Evolutionary conservation across 805 yeast species (phyloP).

Genomic region (Zygosaccharomyces kombuchaensis): DNA sequence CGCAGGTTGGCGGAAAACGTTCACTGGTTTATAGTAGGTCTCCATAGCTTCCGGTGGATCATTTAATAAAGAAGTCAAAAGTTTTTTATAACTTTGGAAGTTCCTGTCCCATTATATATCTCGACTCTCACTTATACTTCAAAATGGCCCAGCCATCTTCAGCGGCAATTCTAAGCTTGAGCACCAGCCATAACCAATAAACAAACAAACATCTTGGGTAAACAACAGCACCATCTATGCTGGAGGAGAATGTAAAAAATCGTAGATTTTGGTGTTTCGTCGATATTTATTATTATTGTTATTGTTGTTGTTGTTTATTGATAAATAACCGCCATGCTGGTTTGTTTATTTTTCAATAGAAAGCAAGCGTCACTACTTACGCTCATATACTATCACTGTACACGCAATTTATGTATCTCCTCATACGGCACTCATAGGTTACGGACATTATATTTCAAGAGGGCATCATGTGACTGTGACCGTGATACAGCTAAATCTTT

Average conservation of each 20-base stretch:
- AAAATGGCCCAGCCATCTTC: background rate
- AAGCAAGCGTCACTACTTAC: background rate
- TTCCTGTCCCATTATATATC: background rate
- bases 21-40: slow-evolving; percentile 24
- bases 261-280: background rate
- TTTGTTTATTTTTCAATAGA: background rate
- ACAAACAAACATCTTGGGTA: background rate
- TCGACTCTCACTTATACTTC: background rate
- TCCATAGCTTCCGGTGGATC: slow-evolving; percentile 6
- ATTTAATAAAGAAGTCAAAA: background rate
- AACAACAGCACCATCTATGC: background rate
- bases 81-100: background rate
- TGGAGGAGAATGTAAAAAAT: background rate
- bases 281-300: background rate
- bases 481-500: too few species aligned
- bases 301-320: background rate
- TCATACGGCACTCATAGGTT: too few species aligned
- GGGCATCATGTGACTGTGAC: too few species aligned
- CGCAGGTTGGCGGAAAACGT: slow-evolving; percentile 29
- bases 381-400: background rate
- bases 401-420: background rate
- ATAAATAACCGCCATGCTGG: slow-evolving; percentile 5
- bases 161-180: background rate
- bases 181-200: background rate
- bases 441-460: too few species aligned